Percentiles rank a stretch among this genome's conserved stretches.
phyloP scores from a whole-genome alignment of 441 rosid genomes.

The Breynia disticha region DNA sequence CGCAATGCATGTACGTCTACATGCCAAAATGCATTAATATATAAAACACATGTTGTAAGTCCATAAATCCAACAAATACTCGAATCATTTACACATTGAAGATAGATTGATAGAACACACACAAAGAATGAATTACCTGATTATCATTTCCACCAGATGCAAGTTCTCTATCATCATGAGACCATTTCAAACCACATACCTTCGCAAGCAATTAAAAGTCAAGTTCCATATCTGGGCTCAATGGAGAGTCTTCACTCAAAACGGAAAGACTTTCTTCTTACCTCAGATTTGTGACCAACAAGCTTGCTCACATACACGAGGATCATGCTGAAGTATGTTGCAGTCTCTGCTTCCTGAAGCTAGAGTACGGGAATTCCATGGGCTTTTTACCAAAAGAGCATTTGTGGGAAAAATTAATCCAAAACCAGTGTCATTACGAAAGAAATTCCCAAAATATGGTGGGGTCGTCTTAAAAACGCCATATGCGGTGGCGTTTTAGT shows the following conservation, averaged over 20 bases:
- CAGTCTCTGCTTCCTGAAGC: constrained; percentile 97
- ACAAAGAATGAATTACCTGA: constrained; percentile 35
- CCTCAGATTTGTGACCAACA: constrained; percentile 94
- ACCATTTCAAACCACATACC: constrained; percentile 97
- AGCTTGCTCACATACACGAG: constrained; percentile 75
- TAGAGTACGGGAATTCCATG: constrained; percentile 84
- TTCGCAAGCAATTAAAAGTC: constrained; percentile 6
- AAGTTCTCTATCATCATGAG: constrained; percentile 92
- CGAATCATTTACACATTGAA: background rate
- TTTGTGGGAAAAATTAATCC: too few species aligned
- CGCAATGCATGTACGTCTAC: too few species aligned
- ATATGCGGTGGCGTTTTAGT: too few species aligned
- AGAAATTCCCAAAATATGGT: too few species aligned
- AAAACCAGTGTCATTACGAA: too few species aligned
- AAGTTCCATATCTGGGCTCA: too few species aligned
- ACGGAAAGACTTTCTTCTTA: constrained; percentile 5
- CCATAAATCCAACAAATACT: background rate
- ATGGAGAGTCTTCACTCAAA: background rate
- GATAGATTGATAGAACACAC: background rate
- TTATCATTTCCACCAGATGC: constrained; percentile 99
- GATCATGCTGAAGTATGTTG: constrained; percentile 91
- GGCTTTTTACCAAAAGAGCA: constrained; percentile 83
- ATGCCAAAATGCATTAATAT: too few species aligned
- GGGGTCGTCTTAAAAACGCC: too few species aligned
- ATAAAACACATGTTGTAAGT: too few species aligned